Conservation (phyloP, 495 filamentous ascomycete genomes). For the Penicillium alfredii region DNA sequence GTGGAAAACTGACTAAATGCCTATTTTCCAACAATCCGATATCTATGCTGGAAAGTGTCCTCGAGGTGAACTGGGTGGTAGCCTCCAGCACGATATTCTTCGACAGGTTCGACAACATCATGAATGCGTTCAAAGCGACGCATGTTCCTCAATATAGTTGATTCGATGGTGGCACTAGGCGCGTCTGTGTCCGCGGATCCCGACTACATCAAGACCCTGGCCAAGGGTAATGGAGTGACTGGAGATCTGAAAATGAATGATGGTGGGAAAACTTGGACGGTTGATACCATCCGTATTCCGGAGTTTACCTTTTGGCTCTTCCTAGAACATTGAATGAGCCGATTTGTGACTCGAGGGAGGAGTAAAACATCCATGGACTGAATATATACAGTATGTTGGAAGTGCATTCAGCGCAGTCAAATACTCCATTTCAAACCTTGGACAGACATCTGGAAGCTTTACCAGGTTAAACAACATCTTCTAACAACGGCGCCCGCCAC, state of each 20-base stretch:
- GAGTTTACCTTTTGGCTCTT: constrained; percentile 30
- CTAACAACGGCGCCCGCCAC: constrained; percentile 4
- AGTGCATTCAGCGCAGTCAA: too few species aligned
- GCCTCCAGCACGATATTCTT: constrained; percentile 17
- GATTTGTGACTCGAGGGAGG: too few species aligned
- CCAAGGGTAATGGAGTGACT: constrained; percentile 24
- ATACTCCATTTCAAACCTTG: not conserved
- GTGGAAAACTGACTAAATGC: constrained; percentile 49
- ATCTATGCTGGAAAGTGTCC: constrained; percentile 32
- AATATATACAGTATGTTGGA: too few species aligned
- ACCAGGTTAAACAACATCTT: not conserved
- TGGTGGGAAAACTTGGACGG: constrained; percentile 37
- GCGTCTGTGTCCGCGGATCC: constrained; percentile 34
- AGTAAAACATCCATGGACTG: too few species aligned
- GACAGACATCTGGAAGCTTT: not conserved
- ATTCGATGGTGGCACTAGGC: too few species aligned
- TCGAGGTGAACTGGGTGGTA: constrained; percentile 22
- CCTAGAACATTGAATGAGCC: too few species aligned
- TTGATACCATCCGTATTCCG: constrained; percentile 29
- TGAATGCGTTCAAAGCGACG: constrained; percentile 17
- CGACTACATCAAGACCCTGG: constrained; percentile 32
- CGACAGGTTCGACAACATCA: constrained; percentile 19
- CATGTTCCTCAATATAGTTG: too few species aligned
- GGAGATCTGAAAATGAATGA: constrained; percentile 33
- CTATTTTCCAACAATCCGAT: constrained; percentile 48